Evolutionary conservation across 345 rosid species (phyloP).

Genomic region (Bretschneidera sinensis): DNA sequence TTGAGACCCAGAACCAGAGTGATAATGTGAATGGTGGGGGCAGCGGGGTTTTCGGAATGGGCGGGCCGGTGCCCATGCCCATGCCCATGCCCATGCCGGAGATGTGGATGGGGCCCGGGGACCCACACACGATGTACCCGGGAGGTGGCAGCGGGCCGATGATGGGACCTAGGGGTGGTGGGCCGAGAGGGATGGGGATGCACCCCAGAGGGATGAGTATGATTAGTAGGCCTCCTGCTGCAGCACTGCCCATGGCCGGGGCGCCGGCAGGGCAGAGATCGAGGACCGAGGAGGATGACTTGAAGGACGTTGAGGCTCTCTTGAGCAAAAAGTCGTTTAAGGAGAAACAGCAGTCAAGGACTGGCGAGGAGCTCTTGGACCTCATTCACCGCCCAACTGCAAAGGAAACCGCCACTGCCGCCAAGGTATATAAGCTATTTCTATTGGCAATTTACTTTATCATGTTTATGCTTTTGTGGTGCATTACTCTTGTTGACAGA

Average conservation of each 20-base stretch:
- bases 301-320: slow-evolving; percentile 86
- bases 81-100: slow-evolving; percentile 55
- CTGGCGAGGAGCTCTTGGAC: slow-evolving; percentile 89
- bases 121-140: slow-evolving; percentile 32
- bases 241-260: slow-evolving; percentile 32
- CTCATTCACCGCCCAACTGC: slow-evolving; percentile 93
- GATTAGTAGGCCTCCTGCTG: slow-evolving; percentile 30
- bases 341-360: slow-evolving; percentile 85
- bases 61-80: slow-evolving; percentile 34
- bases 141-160: slow-evolving; percentile 39
- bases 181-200: slow-evolving; percentile 45
- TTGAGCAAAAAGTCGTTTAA: slow-evolving; percentile 77
- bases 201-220: slow-evolving; percentile 30
- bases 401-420: slow-evolving; percentile 89
- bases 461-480: no score
- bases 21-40: slow-evolving; percentile 3
- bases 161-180: no score
- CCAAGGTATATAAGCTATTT: slow-evolving; percentile 50
- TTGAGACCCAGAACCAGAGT: slow-evolving; percentile 14
- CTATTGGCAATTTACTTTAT: neutral
- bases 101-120: slow-evolving; percentile 56
- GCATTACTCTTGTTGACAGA: neutral
- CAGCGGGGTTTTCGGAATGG: slow-evolving; percentile 22
- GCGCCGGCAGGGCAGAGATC: slow-evolving; percentile 52
- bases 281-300: slow-evolving; percentile 78